Percentiles rank a stretch among this genome's conserved stretches.
These are phyloP conservation scores for Hypoxylon subgilvum DNA, from an alignment of 495 filamentous ascomycete species.

Conservation along the genomic window DNA sequence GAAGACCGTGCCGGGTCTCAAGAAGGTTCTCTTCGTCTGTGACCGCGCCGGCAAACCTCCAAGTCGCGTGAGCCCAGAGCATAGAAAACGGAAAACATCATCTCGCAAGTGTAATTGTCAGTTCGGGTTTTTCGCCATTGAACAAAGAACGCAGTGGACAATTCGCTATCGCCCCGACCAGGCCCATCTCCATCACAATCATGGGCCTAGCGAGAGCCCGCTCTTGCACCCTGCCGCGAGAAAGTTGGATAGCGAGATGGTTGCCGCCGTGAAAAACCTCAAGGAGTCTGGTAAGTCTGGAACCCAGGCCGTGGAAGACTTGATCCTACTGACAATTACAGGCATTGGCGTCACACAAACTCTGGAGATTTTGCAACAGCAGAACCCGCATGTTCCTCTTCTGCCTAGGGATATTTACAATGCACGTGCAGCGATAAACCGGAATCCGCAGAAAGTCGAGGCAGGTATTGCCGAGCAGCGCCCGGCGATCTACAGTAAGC, in stretches of 20 bases:
- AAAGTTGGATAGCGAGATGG: conserved; percentile 64
- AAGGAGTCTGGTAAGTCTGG: conserved; percentile 59
- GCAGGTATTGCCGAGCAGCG: conserved; percentile 57
- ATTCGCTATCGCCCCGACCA: conserved; percentile 60
- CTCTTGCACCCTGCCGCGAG: conserved; percentile 61
- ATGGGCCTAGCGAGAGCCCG: conserved; percentile 62
- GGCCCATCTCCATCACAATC: conserved; percentile 58
- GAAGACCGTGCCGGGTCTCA: conserved; percentile 62
- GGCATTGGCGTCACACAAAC: conserved; percentile 62
- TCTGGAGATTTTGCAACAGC: conserved; percentile 60
- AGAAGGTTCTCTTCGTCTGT: conserved; percentile 65
- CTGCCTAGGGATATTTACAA: conserved; percentile 65
- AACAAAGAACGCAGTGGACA: conserved; percentile 63
- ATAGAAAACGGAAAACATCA: conserved; percentile 62
- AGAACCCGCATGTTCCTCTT: conserved; percentile 59
- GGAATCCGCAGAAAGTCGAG: conserved; percentile 61
- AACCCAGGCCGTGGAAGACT: neutral
- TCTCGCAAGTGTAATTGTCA: conserved; percentile 64
- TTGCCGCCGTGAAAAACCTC: conserved; percentile 60
- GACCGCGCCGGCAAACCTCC: conserved; percentile 63
- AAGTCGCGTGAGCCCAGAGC: conserved; percentile 57
- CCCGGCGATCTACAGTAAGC: conserved; percentile 63
- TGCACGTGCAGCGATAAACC: conserved; percentile 62
- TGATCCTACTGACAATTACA: conserved; percentile 41
- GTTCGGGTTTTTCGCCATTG: conserved; percentile 64